Conservation (phyloP, 139 green algal species). For the Gonium pectorale region DNA sequence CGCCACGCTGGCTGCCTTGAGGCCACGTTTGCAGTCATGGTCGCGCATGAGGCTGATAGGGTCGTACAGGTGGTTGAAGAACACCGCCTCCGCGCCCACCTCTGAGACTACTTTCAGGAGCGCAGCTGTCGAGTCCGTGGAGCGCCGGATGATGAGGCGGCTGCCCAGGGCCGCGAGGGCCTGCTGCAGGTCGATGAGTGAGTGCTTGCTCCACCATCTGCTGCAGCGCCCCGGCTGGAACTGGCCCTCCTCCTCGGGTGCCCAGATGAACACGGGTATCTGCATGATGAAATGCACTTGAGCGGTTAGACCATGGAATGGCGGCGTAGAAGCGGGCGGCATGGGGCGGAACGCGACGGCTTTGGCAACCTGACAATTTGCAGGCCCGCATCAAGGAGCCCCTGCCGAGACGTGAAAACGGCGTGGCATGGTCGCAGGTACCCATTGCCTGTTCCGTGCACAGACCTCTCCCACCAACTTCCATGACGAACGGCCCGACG, state of each 20-base stretch:
- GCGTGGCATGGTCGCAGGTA: too few relatives aligned
- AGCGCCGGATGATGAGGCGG: conserved; percentile 73
- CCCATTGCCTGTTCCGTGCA: too few relatives aligned
- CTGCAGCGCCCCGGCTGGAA: conserved; percentile 90
- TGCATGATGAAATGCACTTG: conserved; percentile 36
- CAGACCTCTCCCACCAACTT: too few relatives aligned
- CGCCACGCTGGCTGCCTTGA: conserved; percentile 62
- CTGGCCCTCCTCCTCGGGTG: conserved; percentile 94
- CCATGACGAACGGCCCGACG: too few relatives aligned
- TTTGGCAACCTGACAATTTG: too few relatives aligned
- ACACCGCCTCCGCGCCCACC: conserved; percentile 74
- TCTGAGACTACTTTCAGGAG: conserved; percentile 72
- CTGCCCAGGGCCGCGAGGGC: conserved; percentile 81
- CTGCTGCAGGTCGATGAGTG: conserved; percentile 35
- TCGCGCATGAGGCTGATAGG: conserved; percentile 93
- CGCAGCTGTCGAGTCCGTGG: conserved; percentile 61
- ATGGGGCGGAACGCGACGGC: too few relatives aligned
- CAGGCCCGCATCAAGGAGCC: too few relatives aligned
- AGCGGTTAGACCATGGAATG: too few relatives aligned
- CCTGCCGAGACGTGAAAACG: background rate
- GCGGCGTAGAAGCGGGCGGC: too few relatives aligned
- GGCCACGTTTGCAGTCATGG: conserved; percentile 81
- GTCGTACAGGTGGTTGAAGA: conserved; percentile 97
- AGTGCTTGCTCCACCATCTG: conserved; percentile 76
- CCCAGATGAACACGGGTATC: conserved; percentile 92